Conservation (phyloP, 2,329 filamentous ascomycete species). For the Sarocladium brachiariae region DNA sequence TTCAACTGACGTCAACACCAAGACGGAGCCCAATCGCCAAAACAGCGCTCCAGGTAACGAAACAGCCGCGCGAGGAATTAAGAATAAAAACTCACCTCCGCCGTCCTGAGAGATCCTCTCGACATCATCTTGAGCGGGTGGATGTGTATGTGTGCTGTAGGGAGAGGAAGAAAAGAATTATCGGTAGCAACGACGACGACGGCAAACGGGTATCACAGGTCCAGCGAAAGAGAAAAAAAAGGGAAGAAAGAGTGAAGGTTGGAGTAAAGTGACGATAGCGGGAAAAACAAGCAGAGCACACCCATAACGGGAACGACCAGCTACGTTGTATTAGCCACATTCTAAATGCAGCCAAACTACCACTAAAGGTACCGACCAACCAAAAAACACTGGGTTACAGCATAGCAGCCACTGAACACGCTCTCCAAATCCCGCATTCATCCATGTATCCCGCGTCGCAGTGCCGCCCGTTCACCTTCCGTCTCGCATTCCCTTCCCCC, state of each 20-base stretch:
- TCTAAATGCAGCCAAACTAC: no score
- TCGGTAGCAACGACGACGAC: background rate
- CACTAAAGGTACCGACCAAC: no score
- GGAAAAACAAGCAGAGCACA: slow-evolving; percentile 14
- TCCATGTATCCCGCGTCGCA: background rate
- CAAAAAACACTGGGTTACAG: no score
- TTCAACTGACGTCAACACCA: slow-evolving; percentile 9
- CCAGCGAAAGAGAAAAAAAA: slow-evolving; percentile 14
- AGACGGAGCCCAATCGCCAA: background rate
- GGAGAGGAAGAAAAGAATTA: slow-evolving; percentile 4
- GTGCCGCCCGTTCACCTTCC: slow-evolving; percentile 3
- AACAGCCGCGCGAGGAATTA: slow-evolving; percentile 7
- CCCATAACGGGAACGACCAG: no score
- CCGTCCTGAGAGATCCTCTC: slow-evolving; percentile 48
- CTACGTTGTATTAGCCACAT: no score
- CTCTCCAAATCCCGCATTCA: slow-evolving; percentile 5
- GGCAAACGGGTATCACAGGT: slow-evolving; percentile 11
- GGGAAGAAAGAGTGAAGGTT: slow-evolving; percentile 13
- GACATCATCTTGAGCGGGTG: slow-evolving; percentile 44
- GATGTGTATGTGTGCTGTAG: slow-evolving; percentile 8
- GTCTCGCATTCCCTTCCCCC: background rate
- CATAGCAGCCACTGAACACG: background rate
- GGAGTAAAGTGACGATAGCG: slow-evolving; percentile 10
- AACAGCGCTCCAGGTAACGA: background rate
- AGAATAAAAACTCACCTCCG: slow-evolving; percentile 43